Evolutionary conservation across 345 rosid species (phyloP).

Genomic region (Fremontodendron californicum): DNA sequence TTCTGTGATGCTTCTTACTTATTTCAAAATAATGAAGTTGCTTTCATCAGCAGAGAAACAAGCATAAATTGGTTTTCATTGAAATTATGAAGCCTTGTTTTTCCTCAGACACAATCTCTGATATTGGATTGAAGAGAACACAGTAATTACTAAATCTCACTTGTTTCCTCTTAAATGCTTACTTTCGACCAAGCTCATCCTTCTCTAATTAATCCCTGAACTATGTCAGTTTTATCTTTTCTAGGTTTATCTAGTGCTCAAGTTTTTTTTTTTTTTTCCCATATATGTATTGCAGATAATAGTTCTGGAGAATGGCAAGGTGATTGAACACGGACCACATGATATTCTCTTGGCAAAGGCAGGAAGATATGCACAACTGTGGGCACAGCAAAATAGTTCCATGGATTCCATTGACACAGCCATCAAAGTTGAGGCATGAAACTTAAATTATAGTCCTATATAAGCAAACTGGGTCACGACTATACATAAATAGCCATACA

Average conservation of each 20-base stretch:
- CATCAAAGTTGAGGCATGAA: constrained; percentile 38
- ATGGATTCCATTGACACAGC: constrained; percentile 59
- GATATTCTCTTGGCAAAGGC: constrained; percentile 66
- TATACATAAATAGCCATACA: not conserved
- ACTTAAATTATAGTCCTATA: not conserved
- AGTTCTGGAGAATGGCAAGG: constrained; percentile 89
- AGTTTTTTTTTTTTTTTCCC: not conserved
- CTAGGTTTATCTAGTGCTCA: not conserved
- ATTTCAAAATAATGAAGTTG: not conserved
- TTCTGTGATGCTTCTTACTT: not conserved
- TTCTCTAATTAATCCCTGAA: not conserved
- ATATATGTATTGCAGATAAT: constrained; percentile 55
- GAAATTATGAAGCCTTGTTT: not conserved
- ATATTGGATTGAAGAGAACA: not conserved
- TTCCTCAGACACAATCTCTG: not conserved
- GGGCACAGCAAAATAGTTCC: constrained; percentile 84
- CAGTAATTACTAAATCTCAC: not conserved
- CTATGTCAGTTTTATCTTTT: not conserved
- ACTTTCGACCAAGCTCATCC: not conserved
- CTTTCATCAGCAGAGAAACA: not conserved
- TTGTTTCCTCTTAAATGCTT: not conserved
- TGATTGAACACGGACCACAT: constrained; percentile 90
- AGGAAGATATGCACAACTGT: constrained; percentile 94
- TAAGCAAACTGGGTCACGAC: constrained; percentile 5
- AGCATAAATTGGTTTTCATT: not conserved